These are phyloP conservation scores for Claviceps spartinae DNA, from an alignment of 2,329 filamentous ascomycete genomes.

Conservation along the genomic window DNA sequence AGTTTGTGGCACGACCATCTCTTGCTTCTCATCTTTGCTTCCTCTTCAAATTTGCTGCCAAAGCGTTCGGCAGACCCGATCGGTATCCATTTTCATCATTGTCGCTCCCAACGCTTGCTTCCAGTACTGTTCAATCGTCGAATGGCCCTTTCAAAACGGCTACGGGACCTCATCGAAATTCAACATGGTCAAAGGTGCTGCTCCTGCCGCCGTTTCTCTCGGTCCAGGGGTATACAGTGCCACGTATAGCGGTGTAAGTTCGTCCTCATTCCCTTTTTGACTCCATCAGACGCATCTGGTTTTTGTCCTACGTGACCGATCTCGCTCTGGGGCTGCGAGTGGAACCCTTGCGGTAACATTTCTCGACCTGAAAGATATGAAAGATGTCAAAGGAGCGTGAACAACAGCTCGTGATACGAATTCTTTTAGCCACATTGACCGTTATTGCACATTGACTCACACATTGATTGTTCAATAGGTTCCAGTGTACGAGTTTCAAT, in stretches of 20 bases:
- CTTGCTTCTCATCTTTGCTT: neutral
- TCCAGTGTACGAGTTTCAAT: conserved; percentile 86
- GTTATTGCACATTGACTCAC: neutral
- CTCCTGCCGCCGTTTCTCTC: conserved; percentile 14
- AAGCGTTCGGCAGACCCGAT: too few relatives aligned
- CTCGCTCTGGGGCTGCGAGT: neutral
- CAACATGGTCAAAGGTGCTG: conserved; percentile 34
- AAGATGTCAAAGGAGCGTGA: neutral
- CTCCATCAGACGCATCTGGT: neutral
- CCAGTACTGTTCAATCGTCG: neutral
- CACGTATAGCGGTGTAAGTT: conserved; percentile 53
- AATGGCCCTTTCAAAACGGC: neutral
- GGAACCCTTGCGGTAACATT: neutral
- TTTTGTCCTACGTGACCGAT: neutral
- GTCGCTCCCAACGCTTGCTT: neutral
- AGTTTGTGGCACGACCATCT: neutral
- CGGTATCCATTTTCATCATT: neutral
- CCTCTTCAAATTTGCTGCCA: too few relatives aligned
- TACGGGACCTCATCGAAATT: conserved; percentile 9
- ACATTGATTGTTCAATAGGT: conserved; percentile 42
- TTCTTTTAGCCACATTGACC: neutral
- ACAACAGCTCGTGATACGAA: too few relatives aligned
- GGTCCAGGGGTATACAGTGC: conserved; percentile 49
- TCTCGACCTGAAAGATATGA: neutral
- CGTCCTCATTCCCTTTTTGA: neutral